Percentiles rank a stretch among this genome's conserved stretches.
Conservation (phyloP, 139 green algal species). For the Chloropicon primus region DNA sequence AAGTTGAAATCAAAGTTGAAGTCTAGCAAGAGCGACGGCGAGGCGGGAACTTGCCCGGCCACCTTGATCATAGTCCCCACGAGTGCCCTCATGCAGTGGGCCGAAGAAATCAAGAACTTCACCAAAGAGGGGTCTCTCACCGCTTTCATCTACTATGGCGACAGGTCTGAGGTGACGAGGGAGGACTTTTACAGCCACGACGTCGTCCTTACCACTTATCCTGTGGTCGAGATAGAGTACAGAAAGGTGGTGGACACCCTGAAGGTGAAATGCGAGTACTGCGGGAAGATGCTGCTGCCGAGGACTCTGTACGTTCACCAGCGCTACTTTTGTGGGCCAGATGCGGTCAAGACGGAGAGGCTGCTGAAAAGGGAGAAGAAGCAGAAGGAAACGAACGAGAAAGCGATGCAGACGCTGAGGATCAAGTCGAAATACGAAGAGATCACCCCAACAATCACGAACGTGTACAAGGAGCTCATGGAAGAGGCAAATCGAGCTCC, state of each 20-base stretch:
- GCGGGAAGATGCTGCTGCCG: neutral
- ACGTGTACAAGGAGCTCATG: neutral
- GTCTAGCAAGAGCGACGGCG: neutral
- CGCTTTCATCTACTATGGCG: neutral
- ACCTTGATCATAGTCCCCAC: slow-evolving; percentile 88
- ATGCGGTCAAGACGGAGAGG: slow-evolving; percentile 58
- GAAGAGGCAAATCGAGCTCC: neutral
- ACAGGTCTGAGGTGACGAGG: neutral
- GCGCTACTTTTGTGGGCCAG: slow-evolving; percentile 84
- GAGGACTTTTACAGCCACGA: slow-evolving; percentile 45
- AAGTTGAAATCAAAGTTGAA: neutral
- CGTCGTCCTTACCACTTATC: slow-evolving; percentile 87
- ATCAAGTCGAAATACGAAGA: neutral
- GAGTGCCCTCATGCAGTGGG: slow-evolving; percentile 86
- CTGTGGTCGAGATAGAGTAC: slow-evolving; percentile 73
- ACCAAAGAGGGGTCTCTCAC: slow-evolving; percentile 27
- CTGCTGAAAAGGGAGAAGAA: slow-evolving; percentile 75
- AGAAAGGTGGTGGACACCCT: slow-evolving; percentile 25
- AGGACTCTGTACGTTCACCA: slow-evolving; percentile 24
- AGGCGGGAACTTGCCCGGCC: slow-evolving; percentile 13
- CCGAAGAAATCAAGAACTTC: slow-evolving; percentile 73
- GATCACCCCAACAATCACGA: neutral
- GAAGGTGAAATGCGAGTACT: slow-evolving; percentile 6
- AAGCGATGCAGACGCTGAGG: slow-evolving; percentile 12
- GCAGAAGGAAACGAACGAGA: slow-evolving; percentile 16